A percentile compares a stretch with the other conserved stretches of the same genome.
These are phyloP conservation scores for Massariosphaeria phaeospora DNA, from an alignment of 495 filamentous ascomycete species.

Conservation along the genomic window DNA sequence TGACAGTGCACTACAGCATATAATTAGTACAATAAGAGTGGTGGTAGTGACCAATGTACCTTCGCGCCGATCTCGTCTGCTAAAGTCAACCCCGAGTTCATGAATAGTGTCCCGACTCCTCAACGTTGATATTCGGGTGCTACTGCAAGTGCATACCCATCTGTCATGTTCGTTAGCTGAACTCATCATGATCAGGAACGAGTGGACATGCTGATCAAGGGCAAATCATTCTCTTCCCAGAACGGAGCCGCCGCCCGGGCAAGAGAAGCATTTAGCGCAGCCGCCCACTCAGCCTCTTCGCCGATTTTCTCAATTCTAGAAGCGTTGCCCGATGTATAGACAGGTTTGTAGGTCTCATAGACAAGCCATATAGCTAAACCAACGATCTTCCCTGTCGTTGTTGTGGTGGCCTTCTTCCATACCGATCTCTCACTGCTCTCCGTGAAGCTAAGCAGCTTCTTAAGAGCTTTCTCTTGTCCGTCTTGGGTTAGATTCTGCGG, in stretches of 20 bases:
- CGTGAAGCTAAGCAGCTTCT: not conserved
- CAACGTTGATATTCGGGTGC: not conserved
- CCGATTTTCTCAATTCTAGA: not conserved
- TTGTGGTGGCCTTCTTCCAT: not conserved
- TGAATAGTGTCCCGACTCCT: not conserved
- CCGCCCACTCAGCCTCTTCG: not conserved
- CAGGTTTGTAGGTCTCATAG: not conserved
- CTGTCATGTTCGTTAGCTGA: not conserved
- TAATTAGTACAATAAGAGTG: not conserved
- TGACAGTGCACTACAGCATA: not conserved
- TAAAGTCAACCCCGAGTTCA: not conserved
- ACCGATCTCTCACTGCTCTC: not conserved
- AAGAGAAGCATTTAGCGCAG: not conserved
- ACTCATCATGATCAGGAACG: too few species aligned
- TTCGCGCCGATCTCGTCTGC: not conserved
- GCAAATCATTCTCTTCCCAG: not conserved
- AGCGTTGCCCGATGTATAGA: too few species aligned
- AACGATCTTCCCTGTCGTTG: not conserved
- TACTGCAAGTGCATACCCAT: not conserved
- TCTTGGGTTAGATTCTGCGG: constrained; percentile 3
- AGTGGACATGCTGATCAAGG: not conserved
- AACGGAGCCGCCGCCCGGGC: not conserved
- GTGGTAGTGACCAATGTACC: not conserved
- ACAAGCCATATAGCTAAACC: not conserved
- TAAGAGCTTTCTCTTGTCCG: not conserved